phyloP scores from a whole-genome alignment of 1,284 basidiomycete species.

The Tetrapyrgos nigripes region DNA sequence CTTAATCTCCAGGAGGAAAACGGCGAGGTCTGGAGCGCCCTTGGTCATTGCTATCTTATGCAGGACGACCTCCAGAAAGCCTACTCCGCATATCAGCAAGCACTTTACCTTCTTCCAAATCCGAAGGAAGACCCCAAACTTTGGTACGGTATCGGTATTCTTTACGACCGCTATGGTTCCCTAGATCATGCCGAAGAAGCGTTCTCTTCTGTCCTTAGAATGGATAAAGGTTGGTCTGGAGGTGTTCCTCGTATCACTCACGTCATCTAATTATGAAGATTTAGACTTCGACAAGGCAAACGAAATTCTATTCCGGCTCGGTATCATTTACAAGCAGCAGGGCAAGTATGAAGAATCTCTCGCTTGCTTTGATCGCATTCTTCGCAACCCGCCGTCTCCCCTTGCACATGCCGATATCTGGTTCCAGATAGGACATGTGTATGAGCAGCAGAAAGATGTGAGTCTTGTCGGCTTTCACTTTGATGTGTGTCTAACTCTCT shows the following conservation, averaged over 20 bases:
- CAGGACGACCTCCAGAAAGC: slow-evolving; percentile 99
- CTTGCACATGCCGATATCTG: slow-evolving; percentile 98
- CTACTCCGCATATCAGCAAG: slow-evolving; percentile 98
- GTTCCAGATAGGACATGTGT: slow-evolving; percentile 99
- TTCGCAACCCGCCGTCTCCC: slow-evolving; percentile 93
- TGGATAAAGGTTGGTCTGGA: slow-evolving; percentile 84
- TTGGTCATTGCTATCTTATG: slow-evolving; percentile 99
- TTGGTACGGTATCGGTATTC: slow-evolving; percentile 99
- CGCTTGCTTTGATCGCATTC: slow-evolving; percentile 94
- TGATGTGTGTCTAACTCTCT: slow-evolving; percentile 5
- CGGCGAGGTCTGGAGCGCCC: slow-evolving; percentile 93
- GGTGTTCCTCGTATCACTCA: slow-evolving; percentile 17
- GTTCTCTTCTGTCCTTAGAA: slow-evolving; percentile 93
- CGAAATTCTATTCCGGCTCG: slow-evolving; percentile 97
- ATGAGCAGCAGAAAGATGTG: slow-evolving; percentile 96
- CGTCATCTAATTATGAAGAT: slow-evolving; percentile 44
- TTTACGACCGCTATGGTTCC: slow-evolving; percentile 98
- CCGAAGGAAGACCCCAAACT: slow-evolving; percentile 99
- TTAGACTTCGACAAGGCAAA: slow-evolving; percentile 98
- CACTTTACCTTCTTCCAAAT: slow-evolving; percentile 93
- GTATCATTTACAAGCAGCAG: slow-evolving; percentile 99
- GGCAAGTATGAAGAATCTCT: slow-evolving; percentile 89
- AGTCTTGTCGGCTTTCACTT: slow-evolving; percentile 38
- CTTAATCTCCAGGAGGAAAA: slow-evolving; percentile 90
- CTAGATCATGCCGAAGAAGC: slow-evolving; percentile 99